Evolutionary conservation across 495 filamentous ascomycete species (phyloP), one percentile per base, ranked within the genome.

Genomic region (Articulospora tetracladia): DNA sequence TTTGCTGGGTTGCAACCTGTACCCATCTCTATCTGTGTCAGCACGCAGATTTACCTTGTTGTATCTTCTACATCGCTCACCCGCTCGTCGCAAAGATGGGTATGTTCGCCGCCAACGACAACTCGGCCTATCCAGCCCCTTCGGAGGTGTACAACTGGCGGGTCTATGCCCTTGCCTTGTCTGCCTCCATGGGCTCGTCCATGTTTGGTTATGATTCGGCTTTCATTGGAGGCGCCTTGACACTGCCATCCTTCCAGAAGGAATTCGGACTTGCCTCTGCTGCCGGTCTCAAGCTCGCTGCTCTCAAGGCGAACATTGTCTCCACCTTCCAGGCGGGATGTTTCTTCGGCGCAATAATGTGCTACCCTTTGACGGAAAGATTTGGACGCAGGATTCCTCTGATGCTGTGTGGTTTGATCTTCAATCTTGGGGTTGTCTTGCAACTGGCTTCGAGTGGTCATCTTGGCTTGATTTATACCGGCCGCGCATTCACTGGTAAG

Each of bases 241-340:
- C 79, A 8, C 71, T 85, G 22, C 52, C 66, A 1, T 82, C 83
- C 2, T 85, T 85, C 68, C 56, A 69, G 46, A 24, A 55, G 1
- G 75, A 77, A 55, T 85, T 84, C 52, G 70, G 72, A 8, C 69
- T 83, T 19, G 66, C 70, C 24, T 44, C 72, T 6, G 69, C 73
- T 65, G 50, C 67, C 1, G 32, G 49, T 0, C 54, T 60, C 0
- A 26, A 74, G 20, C 58, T 72, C 13, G 67, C 68, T 32, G 63
- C 79, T 34, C 70, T 82, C 36, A 76, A 74, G 57, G 75, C 80
- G 11, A 73, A 73, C 47, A 73, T 73, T 49, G 70, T 74, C 32
- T 67, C 62, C 19, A 68, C 66, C 12, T 71, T 70, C 46, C 72
- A 72, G 51, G 64, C 58, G 1, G 71, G 71, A 22, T 61, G 62